Base-by-base conservation (phyloP, 1,139 yeast species). In the Pichia sp. region DNA sequence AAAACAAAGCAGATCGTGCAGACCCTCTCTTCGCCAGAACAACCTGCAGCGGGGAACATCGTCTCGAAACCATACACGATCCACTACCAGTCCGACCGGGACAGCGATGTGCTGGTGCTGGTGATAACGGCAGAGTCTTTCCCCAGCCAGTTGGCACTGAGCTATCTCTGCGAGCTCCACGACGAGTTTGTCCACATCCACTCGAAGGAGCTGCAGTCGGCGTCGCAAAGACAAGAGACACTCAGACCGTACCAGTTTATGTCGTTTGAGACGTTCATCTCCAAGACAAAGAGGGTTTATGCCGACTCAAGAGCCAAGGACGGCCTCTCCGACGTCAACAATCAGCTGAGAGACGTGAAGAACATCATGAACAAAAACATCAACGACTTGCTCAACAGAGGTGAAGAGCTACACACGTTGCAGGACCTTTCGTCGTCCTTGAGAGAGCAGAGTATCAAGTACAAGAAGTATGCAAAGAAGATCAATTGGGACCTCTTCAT, bases 281-380 rank as follows among this genome's bases (percentile, higher is more conserved):
- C 84, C 64, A 90, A 92, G 72, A 90, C 98, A 5, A 89, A 86
- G 67, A 87, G 90, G 64, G 76, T 90, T 16, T 93, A 92, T 70
- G 90, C 88, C 63, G 97, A 93, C 70, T 89, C 92, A 59, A 79
- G 97, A 57, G 97, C 96, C 0, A 95, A 90, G 61, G 58, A 54
- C 26, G 56, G 55, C 4, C 40, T 57, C 6, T 82, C 85, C 49
- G 93, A 90, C 66, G 75, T 93, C 66, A 97, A 93, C 71, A 81
- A 82, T 52, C 99, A 95, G 65, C 76, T 93, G 62, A 90, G 88
- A 52, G 99, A 95, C 64, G 99, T 95, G 50, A 90, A 93, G 63
- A 84, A 88, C 63, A 95, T 93, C 57, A 89, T 93, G 96, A 90
- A 96, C 56, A 92, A 92, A 65, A 93, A 93, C 70, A 93, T 93